Percentiles rank a stretch among this genome's conserved stretches.
Evolutionary conservation across 108 stramenopile species (phyloP).

Genomic region (Nitzschia palea): DNA sequence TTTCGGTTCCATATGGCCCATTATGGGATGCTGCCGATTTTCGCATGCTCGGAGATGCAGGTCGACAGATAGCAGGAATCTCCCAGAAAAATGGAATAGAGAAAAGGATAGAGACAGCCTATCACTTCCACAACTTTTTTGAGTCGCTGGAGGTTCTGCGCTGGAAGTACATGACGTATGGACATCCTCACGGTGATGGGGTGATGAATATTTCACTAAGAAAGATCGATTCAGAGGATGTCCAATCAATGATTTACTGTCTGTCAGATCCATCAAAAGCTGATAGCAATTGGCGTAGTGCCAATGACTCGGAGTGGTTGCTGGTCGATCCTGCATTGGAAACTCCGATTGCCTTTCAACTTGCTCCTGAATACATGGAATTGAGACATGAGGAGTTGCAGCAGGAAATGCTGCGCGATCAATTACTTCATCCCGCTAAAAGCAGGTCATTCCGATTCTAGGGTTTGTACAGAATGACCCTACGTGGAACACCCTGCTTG

Average conservation of each 20-base stretch:
- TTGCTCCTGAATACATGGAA: not conserved
- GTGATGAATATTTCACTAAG: not conserved
- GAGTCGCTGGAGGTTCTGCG: conserved; percentile 20
- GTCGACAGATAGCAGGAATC: not conserved
- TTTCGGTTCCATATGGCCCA: not conserved
- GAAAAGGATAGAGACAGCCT: conserved; percentile 14
- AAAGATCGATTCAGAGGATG: not conserved
- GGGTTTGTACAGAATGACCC: too few relatives aligned
- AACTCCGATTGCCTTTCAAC: not conserved
- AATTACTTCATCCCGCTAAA: not conserved
- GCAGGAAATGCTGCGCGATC: not conserved
- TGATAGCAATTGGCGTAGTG: not conserved
- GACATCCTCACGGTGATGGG: conserved; percentile 27
- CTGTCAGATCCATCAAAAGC: not conserved
- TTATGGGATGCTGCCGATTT: conserved; percentile 34
- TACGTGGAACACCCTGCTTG: too few relatives aligned
- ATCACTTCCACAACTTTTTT: conserved; percentile 68
- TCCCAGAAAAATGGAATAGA: not conserved
- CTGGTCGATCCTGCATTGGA: not conserved
- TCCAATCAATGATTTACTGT: not conserved
- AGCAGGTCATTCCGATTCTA: too few relatives aligned
- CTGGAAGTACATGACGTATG: conserved; percentile 49
- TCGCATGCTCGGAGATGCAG: conserved; percentile 15
- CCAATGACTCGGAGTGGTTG: not conserved
- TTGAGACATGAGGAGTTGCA: not conserved